Base-by-base conservation (phyloP, 805 yeast genomes). In the Hanseniaspora singularis region DNA sequence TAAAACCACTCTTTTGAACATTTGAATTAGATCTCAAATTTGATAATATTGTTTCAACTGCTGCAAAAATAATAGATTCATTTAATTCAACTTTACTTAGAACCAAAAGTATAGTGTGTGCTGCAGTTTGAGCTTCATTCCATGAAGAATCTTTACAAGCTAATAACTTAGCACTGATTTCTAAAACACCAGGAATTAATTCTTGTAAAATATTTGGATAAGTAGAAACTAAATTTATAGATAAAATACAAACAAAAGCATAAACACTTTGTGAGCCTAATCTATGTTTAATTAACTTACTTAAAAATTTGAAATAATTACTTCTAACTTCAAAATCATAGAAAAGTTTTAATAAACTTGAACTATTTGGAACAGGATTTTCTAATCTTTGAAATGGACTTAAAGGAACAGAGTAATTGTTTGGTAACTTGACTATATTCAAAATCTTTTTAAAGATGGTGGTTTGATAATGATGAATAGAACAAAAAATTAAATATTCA, bases 91-190 rank as follows among this genome's bases (percentile, higher is more conserved):
- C 32, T 52, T 62, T 67, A 6, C 74, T 67, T 33, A 92, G 68
- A 2, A 89, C 95, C 0, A 89, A 74, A 20, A 89, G 59, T 12
- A 87, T 68, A 40, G 95, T 82, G 60, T 84, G 89, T 1, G 89
- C 86, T 16, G 95, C 80, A 50, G 85, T 71, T 60, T 83, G 92
- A 42, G 79, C 71, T 55, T 85, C 94, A 32, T 66, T 62, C 8
- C 67, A 63, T 26, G 33, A 28, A 9, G 36, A 27, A 47, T 63
- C 64, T 11, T 63, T 50, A 6, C 76, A 66, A 2, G 65, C 63
- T 51, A 81, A 62, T 33, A 82, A 63, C 48, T 69, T 66, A 16
- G 81, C 83, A 14, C 77, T 65, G 1, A 71, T 64, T 56, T 78
- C 81, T 53, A 83, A 65, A 15, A 79, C 62, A 33, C 39, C 40